phyloP scores from a whole-genome alignment of 2,329 filamentous ascomycete genomes.

The Grosmannia huntii region DNA sequence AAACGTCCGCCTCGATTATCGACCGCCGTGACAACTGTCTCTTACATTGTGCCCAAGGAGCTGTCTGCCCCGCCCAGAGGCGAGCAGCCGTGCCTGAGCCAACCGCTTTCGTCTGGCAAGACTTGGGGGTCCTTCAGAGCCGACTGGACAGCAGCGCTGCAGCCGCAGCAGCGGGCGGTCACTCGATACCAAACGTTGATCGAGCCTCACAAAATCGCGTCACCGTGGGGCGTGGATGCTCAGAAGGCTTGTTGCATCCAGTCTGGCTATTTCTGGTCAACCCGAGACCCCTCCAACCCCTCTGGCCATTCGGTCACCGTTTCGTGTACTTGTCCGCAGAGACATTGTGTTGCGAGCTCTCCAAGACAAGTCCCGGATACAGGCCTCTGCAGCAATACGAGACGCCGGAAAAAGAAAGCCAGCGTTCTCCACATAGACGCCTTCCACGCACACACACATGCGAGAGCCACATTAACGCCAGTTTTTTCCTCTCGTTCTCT shows the following conservation, averaged over 20 bases:
- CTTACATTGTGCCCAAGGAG: background rate
- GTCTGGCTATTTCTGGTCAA: background rate
- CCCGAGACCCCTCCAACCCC: background rate
- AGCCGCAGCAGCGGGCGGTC: background rate
- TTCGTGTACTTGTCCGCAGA: background rate
- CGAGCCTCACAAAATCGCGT: background rate
- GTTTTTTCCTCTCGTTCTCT: background rate
- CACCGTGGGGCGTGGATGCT: background rate
- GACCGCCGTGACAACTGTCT: background rate
- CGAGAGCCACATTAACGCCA: slow-evolving; percentile 1
- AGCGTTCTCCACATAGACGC: background rate
- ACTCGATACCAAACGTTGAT: background rate
- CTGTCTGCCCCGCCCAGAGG: background rate
- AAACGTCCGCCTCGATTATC: background rate
- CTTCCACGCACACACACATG: background rate
- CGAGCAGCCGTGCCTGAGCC: background rate
- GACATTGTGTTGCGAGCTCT: background rate
- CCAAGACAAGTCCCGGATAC: background rate
- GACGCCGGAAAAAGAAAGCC: background rate
- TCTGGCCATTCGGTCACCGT: background rate
- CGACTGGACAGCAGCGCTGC: background rate
- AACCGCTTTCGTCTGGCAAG: background rate
- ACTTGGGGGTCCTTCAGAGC: background rate
- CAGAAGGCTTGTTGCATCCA: background rate
- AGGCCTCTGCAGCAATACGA: background rate